Conservation (phyloP, 1,139 yeast genomes). For the Geotrichum phurueaensis region DNA sequence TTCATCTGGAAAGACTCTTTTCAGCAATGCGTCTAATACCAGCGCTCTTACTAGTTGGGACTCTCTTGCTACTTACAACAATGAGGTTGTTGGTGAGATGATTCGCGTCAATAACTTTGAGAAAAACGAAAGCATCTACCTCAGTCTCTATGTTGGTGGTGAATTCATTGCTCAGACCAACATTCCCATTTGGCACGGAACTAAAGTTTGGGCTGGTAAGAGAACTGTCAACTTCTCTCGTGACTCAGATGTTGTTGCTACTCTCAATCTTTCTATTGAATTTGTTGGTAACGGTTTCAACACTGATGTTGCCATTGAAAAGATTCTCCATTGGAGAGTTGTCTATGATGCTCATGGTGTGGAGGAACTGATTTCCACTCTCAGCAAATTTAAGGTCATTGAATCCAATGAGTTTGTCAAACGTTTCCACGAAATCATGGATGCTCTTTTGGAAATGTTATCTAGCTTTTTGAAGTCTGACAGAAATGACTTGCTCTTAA, state of each 20-base stretch:
- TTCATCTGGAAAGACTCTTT: slow-evolving; percentile 26
- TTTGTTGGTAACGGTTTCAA: slow-evolving; percentile 69
- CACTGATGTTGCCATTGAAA: slow-evolving; percentile 52
- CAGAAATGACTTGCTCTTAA: slow-evolving; percentile 25
- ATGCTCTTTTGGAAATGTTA: slow-evolving; percentile 37
- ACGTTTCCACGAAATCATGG: slow-evolving; percentile 38
- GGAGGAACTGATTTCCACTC: slow-evolving; percentile 32
- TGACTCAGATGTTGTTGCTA: slow-evolving; percentile 26
- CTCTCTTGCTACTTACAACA: slow-evolving; percentile 70
- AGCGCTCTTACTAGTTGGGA: slow-evolving; percentile 54
- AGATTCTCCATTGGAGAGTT: slow-evolving; percentile 52
- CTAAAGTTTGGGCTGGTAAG: slow-evolving; percentile 27
- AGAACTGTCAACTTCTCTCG: slow-evolving; percentile 24
- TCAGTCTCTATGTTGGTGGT: slow-evolving; percentile 63
- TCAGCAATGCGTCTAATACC: slow-evolving; percentile 64
- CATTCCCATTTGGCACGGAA: slow-evolving; percentile 31
- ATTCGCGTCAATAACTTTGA: slow-evolving; percentile 55
- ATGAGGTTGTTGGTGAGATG: slow-evolving; percentile 68
- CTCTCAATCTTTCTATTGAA: slow-evolving; percentile 44
- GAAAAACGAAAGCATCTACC: slow-evolving; percentile 49
- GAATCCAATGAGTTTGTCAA: slow-evolving; percentile 27
- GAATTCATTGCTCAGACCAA: slow-evolving; percentile 52
- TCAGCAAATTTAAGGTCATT: slow-evolving; percentile 25
- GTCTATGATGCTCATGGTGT: slow-evolving; percentile 36
- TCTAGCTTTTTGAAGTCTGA: slow-evolving; percentile 26